Base-by-base conservation (phyloP, 768 basidiomycete species). In the Russula dissimulans region DNA sequence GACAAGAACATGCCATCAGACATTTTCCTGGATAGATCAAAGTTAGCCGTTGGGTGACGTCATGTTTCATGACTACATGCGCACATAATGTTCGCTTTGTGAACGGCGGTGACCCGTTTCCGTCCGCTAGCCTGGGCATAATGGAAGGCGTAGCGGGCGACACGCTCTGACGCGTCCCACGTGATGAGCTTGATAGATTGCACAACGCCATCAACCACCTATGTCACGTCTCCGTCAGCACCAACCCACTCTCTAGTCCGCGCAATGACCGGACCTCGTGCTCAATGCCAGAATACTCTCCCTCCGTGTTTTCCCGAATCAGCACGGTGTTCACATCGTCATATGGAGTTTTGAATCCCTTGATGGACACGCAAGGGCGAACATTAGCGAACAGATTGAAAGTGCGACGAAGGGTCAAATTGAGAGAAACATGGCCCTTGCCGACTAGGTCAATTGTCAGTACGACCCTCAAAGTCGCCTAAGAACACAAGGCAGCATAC, bases 141-240 rank as follows among this genome's bases (percentile, higher is more conserved):
- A 75, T 97, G 83, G 82, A 99, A 99, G 6, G 97, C 97, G 71
- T 98, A 99, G 48, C 94, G 87, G 47, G 97, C 97, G 59, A 99
- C 97, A 55, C 97, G 92, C 73, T 97, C 94, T 5, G 97, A 98
- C 12, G 97, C 97, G 53, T 97, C 89, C 87, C 94, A 95, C 39
- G 97, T 99, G 71, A 99, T 99, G 56, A 99, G 84, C 75, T 99
- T 99, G 80, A 99, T 98, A 47, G 93, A 97, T 75, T 99, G 97
- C 43, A 99, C 97, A 57, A 99, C 97, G 64, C 97, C 97, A 62
- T 97, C 92, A 65, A 98, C 86, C 59, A 97, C 79, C 91, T 93
- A 60, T n/a, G 56, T 47, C 15, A 11, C 17, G 49, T 63, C 55
- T 63, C 65, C 32, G n/a, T 56, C 53, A 59, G 38, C 39, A 48